phyloP scores from a whole-genome alignment of 2,329 filamentous ascomycete genomes.

The Mycogone perniciosa region DNA sequence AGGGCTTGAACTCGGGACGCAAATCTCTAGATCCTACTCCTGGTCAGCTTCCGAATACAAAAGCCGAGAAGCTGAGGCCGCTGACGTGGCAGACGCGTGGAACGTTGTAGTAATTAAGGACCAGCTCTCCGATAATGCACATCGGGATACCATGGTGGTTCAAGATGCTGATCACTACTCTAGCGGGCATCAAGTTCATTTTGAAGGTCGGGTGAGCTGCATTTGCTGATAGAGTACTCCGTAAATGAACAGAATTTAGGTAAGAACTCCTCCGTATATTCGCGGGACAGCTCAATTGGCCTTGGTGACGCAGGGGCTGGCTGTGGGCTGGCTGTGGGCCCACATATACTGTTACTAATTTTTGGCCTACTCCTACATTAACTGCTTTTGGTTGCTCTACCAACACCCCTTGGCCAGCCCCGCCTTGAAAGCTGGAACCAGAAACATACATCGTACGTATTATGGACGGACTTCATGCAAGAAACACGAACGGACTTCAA shows the following conservation, averaged over 20 bases:
- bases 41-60: neutral
- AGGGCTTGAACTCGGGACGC: neutral
- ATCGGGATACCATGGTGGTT: constrained; percentile 7
- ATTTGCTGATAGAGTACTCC: neutral
- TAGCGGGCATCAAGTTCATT: neutral
- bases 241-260: neutral
- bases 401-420: too few relatives aligned
- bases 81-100: constrained; percentile 14
- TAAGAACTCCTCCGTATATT: neutral
- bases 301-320: too few relatives aligned
- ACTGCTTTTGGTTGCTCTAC: too few relatives aligned
- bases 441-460: too few relatives aligned
- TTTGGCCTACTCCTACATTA: too few relatives aligned
- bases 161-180: constrained; percentile 5
- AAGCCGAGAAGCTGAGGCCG: neutral
- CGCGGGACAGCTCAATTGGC: too few relatives aligned
- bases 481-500: neutral
- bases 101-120: constrained; percentile 16
- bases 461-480: too few relatives aligned
- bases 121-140: constrained; percentile 14
- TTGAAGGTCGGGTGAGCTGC: neutral
- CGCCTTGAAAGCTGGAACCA: too few relatives aligned
- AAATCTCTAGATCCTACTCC: neutral
- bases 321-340: too few relatives aligned
- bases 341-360: too few relatives aligned